Evolutionary conservation across 2,329 filamentous ascomycete species (phyloP), one percentile per base, ranked within the genome.

Genomic region (Pyrenophora seminiperda): DNA sequence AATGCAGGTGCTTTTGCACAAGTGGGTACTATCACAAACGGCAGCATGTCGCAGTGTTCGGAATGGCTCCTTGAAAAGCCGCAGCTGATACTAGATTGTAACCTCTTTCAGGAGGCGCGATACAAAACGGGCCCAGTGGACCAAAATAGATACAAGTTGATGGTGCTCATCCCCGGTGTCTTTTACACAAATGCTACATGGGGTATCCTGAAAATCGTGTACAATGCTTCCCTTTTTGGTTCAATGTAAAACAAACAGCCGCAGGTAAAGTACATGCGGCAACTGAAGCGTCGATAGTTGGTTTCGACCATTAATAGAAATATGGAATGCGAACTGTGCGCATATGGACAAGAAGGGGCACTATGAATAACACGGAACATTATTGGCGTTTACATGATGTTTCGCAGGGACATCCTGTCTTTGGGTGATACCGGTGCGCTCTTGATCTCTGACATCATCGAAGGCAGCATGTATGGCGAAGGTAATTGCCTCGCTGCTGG

Each of bases 361-460:
- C 58, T 52, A 48, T 53, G 45, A 22, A 47, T 53, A 58, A 41
- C 46, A 51, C 60, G 53, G 61, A 64, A 64, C 59, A 54, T 59
- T 49, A 51, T 44, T 29, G 43, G 56, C 56, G 58, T 59, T 61
- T 64, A 71, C 58, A 71, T 61, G 56, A 73, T 67, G 59, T 62
- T 62, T 49, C 62, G 62, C 24, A 73, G 61, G 50, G 64, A 68
- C 68, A 73, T 71, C 58, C 59, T 65, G 47, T 62, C 60, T 31
- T 59, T 63, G 11, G 70, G 70, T 47, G 69, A 71, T 45, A 67
- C 62, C 36, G 70, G 70, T 41, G 66, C 67, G 45, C 67, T 69
- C 40, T 55, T 61, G 27, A 61, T 63, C 40, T 68, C 62, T 39
- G 42, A 40, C 7, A 55, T 50, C 19, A 60, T 48, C 7, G 44